phyloP scores from a whole-genome alignment of 2,329 filamentous ascomycete species.

The Ceratocystis albifundus region DNA sequence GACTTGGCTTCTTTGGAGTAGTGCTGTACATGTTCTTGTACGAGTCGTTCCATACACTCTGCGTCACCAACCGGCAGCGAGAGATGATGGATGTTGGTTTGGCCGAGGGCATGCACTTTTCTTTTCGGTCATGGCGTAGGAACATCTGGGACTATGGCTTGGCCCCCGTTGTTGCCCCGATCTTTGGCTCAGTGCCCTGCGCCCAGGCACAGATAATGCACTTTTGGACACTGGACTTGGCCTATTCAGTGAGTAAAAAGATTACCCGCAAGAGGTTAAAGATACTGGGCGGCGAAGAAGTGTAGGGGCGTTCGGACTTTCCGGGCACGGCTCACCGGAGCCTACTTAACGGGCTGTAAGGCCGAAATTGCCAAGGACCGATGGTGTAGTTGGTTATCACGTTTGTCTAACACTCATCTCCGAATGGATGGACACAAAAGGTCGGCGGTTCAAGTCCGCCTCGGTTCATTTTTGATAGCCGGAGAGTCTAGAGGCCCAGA shows the following conservation, averaged over 20 bases:
- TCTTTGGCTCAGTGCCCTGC: slow-evolving; percentile 57
- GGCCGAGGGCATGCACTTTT: slow-evolving; percentile 54
- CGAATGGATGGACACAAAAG: slow-evolving; percentile 16
- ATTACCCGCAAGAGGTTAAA: slow-evolving; percentile 35
- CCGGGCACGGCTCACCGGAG: not conserved
- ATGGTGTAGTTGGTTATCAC: slow-evolving; percentile 19
- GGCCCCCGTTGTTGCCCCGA: slow-evolving; percentile 54
- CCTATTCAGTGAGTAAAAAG: slow-evolving; percentile 63
- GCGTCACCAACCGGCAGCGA: slow-evolving; percentile 47
- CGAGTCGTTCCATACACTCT: slow-evolving; percentile 53
- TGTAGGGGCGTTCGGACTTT: slow-evolving; percentile 3
- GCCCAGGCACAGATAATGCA: slow-evolving; percentile 57
- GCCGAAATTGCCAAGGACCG: not conserved
- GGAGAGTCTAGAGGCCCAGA: too few species aligned
- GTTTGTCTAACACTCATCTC: slow-evolving; percentile 15
- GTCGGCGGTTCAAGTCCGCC: slow-evolving; percentile 18
- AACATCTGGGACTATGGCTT: slow-evolving; percentile 53
- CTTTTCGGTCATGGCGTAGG: slow-evolving; percentile 42
- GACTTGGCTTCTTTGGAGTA: slow-evolving; percentile 50
- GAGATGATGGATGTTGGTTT: slow-evolving; percentile 57
- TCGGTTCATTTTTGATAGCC: slow-evolving; percentile 10
- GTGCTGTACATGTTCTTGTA: slow-evolving; percentile 54
- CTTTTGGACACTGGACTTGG: slow-evolving; percentile 56
- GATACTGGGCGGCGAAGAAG: not conserved
- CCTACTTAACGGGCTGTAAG: not conserved